Evolutionary conservation across 345 rosid genomes (phyloP), one percentile per base, ranked within the genome.

Genomic region (Cardamine resedifolia): DNA sequence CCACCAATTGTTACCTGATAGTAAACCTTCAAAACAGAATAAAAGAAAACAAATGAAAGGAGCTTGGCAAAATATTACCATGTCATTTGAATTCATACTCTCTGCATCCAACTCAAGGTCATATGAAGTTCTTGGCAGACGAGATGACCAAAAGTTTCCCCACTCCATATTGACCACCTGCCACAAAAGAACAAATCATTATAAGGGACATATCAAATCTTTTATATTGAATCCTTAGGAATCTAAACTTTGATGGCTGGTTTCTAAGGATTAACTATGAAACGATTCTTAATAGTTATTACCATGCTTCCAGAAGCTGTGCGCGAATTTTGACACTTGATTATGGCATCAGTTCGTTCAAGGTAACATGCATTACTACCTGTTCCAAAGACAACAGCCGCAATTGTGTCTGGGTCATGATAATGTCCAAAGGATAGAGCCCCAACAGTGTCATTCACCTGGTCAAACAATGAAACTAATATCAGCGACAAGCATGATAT

Each of bases 101-200:
- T 85, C 87, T 0, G 82, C 85, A 83, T 94, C 98, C 78, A 94
- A 81, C 62, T 89, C 89, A 77, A 85, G 71, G 78, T 94, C 98
- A 64, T 91, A 91, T 24, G 82, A 82, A 30, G 95, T 94, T 88
- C 98, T 85, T 39, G 96, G 98, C 81, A 94, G 80, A 79, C 90
- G 96, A 63, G 97, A 84, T 9, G 98, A 89, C 96, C 97, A 94
- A 75, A 94, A 94, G 79, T 85, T 89, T 66, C 97, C 97, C 98
- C 98, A 94, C 74, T 94, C 98, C 96, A 86, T 89, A 66, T 94
- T 94, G 65, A 94, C 92, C 74, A 84, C 98, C 98, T 94, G 38
- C 51, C 73, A 66, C 57, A 80, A 3, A 41, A 52, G 39, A 50
- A 14, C 16, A n/a, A n/a, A 11, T 7, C 20, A 31, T 64, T 16